These are phyloP conservation scores for Wallemia ichthyophaga DNA, from an alignment of 1,284 basidiomycete genomes.

Conservation along the genomic window DNA sequence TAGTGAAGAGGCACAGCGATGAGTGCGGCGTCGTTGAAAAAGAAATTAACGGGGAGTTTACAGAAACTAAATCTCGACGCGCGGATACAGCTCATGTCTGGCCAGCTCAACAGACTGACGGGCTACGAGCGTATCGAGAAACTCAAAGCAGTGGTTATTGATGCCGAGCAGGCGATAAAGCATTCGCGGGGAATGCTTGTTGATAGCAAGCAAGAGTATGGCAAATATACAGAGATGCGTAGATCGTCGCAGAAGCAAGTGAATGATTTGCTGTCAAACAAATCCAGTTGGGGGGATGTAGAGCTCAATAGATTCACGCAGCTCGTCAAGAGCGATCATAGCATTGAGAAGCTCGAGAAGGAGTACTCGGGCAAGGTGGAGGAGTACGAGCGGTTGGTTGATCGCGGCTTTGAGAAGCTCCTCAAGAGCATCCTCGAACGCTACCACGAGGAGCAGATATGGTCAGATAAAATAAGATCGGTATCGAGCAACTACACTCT, in stretches of 20 bases:
- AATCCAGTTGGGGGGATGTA: slow-evolving; percentile 40
- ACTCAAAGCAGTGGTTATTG: slow-evolving; percentile 43
- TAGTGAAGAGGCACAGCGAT: background rate
- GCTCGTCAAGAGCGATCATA: slow-evolving; percentile 59
- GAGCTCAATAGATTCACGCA: slow-evolving; percentile 58
- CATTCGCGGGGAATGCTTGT: background rate
- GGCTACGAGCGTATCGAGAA: slow-evolving; percentile 69
- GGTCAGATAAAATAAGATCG: slow-evolving; percentile 87
- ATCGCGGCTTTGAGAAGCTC: slow-evolving; percentile 51
- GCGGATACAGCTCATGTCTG: slow-evolving; percentile 23
- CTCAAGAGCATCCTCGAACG: slow-evolving; percentile 53
- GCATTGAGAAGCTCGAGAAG: slow-evolving; percentile 41
- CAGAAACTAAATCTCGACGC: background rate
- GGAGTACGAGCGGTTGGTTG: slow-evolving; percentile 40
- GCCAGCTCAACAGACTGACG: slow-evolving; percentile 49
- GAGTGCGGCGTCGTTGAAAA: slow-evolving; percentile 7
- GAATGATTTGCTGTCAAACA: slow-evolving; percentile 67
- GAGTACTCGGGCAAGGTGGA: slow-evolving; percentile 33
- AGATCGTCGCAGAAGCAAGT: slow-evolving; percentile 44
- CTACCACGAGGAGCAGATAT: slow-evolving; percentile 89
- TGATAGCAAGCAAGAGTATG: slow-evolving; percentile 11
- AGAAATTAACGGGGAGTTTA: slow-evolving; percentile 25
- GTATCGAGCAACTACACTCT: slow-evolving; percentile 68
- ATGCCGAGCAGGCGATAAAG: slow-evolving; percentile 31
- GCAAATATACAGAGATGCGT: slow-evolving; percentile 26